phyloP scores from a whole-genome alignment of 345 rosid species.

The Arabidopsis arenosa region DNA sequence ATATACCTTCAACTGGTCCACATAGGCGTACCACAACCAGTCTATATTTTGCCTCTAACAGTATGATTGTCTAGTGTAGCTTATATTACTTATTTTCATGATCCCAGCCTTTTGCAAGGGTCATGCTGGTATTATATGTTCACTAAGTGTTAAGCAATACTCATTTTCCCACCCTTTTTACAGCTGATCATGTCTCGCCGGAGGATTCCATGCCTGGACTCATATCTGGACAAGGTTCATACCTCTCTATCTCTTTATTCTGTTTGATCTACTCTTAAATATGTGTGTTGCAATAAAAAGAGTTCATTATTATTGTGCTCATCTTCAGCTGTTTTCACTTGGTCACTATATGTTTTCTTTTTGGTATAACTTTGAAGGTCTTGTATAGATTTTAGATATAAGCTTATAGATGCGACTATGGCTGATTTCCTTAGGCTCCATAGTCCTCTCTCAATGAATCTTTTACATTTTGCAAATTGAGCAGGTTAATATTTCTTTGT shows the following conservation, averaged over 20 bases:
- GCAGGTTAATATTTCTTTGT: constrained; percentile 92
- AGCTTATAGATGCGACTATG: constrained; percentile 7
- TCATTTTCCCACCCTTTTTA: constrained; percentile 19
- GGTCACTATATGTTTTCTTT: constrained; percentile 1
- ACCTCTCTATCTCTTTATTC: constrained; percentile 14
- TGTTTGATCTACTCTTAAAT: constrained; percentile 29
- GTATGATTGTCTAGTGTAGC: constrained; percentile 16
- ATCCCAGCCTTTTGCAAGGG: constrained; percentile 21
- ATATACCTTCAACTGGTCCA: constrained; percentile 12
- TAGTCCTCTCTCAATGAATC: constrained; percentile 24
- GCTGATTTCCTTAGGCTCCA: constrained; percentile 16
- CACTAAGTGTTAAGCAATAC: constrained; percentile 4
- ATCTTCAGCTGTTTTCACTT: constrained; percentile 28
- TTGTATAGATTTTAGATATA: constrained; percentile 11
- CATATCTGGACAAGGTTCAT: constrained; percentile 93
- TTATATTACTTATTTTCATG: constrained; percentile 6
- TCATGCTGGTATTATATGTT: not conserved
- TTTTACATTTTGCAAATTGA: constrained; percentile 37
- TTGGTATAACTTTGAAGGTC: not conserved
- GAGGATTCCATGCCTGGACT: constrained; percentile 95
- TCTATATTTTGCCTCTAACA: constrained; percentile 11
- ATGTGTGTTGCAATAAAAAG: not conserved
- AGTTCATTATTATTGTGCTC: not conserved
- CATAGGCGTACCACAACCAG: not conserved
- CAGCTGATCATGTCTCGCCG: constrained; percentile 97